phyloP scores from a whole-genome alignment of 2,329 filamentous ascomycete species.

The Lasiodiplodia hormozganensis region DNA sequence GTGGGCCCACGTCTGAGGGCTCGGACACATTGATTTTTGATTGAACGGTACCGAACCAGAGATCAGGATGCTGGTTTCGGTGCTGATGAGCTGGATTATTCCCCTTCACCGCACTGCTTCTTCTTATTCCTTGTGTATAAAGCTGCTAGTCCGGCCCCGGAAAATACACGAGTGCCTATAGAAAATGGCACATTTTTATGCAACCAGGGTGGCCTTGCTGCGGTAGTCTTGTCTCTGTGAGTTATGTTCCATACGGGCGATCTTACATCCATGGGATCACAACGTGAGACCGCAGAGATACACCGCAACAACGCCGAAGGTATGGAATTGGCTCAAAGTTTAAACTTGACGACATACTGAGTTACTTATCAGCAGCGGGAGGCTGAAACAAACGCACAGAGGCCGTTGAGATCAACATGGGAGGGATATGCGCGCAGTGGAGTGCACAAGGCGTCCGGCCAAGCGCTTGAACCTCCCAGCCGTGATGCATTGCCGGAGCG shows the following conservation, averaged over 20 bases:
- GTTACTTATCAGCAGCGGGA: not conserved
- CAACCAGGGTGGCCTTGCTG: not conserved
- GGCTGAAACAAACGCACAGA: not conserved
- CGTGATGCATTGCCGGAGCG: not conserved
- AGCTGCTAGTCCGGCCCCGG: not conserved
- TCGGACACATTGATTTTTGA: not conserved
- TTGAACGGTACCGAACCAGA: not conserved
- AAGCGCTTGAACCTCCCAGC: not conserved
- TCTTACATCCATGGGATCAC: too few relatives aligned
- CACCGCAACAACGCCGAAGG: not conserved
- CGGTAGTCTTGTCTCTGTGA: not conserved
- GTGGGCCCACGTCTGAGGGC: conserved; percentile 44
- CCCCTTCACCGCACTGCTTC: not conserved
- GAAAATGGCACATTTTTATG: not conserved
- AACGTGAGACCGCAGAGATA: not conserved
- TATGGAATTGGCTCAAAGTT: not conserved
- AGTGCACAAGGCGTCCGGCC: not conserved
- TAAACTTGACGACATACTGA: not conserved
- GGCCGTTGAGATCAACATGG: not conserved
- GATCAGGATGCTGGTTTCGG: not conserved
- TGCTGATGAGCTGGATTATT: not conserved
- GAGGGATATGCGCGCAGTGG: not conserved
- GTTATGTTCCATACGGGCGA: too few relatives aligned
- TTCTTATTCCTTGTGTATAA: not conserved
- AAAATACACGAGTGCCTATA: not conserved